Evolutionary conservation across 345 rosid genomes (phyloP), one percentile per base, ranked within the genome.

Genomic region (Citrus maxima): DNA sequence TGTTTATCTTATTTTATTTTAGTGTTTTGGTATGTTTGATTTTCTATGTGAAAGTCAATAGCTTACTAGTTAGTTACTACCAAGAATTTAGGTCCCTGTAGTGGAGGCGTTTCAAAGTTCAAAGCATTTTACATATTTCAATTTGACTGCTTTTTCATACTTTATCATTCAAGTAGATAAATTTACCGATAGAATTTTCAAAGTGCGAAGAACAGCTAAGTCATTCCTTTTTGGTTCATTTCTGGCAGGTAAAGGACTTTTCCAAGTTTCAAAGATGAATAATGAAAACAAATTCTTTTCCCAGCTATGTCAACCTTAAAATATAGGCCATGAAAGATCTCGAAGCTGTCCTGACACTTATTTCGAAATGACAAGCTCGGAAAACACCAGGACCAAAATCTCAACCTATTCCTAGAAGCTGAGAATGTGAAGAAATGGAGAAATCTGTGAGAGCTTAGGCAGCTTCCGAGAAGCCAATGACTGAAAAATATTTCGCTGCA

Each of bases 291-390:
- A 37, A 37, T 3, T 96, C 95, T 34, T 96, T 91, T 82, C 81
- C 82, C 80, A 96, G 95, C 86, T 94, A 96, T 72, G 98, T 93
- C 22, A 95, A 96, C 77, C 87, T 94, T 54, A 93, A 93, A 85
- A 96, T 93, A 77, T 95, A 91, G 82, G 99, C 98, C 72, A 88
- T 93, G 91, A 93, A 85, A 79, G 99, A 96, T 79, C 87, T 91
- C 0, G 94, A 90, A 89, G 96, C 95, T 4, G 97, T 63, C 91
- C 86, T 1, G 95, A 90, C 46, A 66, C 21, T 0, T 94, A 88
- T 79, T 32, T 90, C 10, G 95, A 91, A 76, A 89, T 93, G 94
- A 85, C 86, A 8, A 78, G 85, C 19, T 74, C 84, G 14, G 70
- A 85, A 6, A 84, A 83, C 80, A 76, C 81, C 70, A 86, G 79